phyloP scores from a whole-genome alignment of 1,139 yeast species.

The Candida mesenterica region DNA sequence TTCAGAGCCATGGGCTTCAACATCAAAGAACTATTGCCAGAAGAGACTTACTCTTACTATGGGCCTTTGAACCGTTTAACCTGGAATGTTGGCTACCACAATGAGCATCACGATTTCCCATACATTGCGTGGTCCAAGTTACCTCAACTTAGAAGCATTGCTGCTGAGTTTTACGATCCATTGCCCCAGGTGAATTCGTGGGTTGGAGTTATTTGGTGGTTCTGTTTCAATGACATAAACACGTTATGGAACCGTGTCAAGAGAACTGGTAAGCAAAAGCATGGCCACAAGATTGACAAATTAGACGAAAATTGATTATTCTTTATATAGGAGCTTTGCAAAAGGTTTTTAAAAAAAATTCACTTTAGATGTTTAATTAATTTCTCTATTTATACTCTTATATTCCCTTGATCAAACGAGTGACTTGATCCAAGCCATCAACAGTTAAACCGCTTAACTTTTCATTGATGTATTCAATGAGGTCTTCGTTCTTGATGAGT shows the following conservation, averaged over 20 bases:
- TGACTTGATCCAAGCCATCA: conserved; percentile 53
- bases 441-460: conserved; percentile 46
- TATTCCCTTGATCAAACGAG: conserved; percentile 58
- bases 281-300: conserved; percentile 29
- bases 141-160: conserved; percentile 62
- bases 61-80: conserved; percentile 75
- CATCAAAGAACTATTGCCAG: conserved; percentile 44
- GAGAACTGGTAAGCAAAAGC: conserved; percentile 47
- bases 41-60: conserved; percentile 86
- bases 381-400: conserved; percentile 15
- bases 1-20: conserved; percentile 20
- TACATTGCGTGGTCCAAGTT: conserved; percentile 87
- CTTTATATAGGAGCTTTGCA: neutral
- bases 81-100: conserved; percentile 93
- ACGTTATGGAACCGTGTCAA: conserved; percentile 80
- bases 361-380: no score
- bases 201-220: conserved; percentile 74
- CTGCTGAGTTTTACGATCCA: conserved; percentile 78
- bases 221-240: conserved; percentile 65
- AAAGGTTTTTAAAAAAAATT: no score
- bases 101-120: conserved; percentile 95
- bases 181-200: conserved; percentile 78
- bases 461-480: conserved; percentile 54
- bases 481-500: conserved; percentile 57
- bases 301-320: conserved; percentile 17